Conservation (phyloP, 257 asterid species). For the Ehretia macrophylla region DNA sequence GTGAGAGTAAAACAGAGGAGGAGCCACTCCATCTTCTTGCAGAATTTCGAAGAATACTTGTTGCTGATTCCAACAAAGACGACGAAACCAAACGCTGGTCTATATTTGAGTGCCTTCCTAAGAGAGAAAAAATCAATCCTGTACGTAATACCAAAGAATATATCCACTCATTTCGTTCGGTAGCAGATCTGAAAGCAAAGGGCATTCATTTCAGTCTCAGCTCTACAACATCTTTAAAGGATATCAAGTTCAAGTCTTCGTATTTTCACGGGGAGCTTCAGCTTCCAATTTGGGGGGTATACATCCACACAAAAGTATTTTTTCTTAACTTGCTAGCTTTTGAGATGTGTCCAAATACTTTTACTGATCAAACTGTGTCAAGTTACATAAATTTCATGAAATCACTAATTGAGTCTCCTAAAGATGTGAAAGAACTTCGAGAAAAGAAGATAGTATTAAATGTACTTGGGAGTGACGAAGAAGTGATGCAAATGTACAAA, state of each 20-base stretch:
- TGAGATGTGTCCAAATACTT: conserved; percentile 16
- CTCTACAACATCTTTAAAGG: conserved; percentile 5
- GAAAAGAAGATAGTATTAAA: conserved; percentile 16
- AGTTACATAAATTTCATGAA: conserved; percentile 31
- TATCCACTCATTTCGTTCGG: too few relatives aligned
- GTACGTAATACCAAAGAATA: too few relatives aligned
- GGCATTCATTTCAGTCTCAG: conserved; percentile 17
- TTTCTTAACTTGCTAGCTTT: conserved; percentile 28
- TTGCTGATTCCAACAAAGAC: too few relatives aligned
- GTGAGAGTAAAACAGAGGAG: too few relatives aligned
- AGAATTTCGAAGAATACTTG: too few relatives aligned
- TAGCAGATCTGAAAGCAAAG: too few relatives aligned
- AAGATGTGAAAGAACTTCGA: conserved; percentile 32
- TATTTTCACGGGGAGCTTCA: conserved; percentile 15
- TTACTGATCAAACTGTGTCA: not conserved
- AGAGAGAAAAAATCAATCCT: too few relatives aligned
- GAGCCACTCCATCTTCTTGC: too few relatives aligned
- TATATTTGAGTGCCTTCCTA: too few relatives aligned
- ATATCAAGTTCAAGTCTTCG: conserved; percentile 11
- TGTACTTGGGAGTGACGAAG: conserved; percentile 21
- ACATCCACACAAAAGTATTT: conserved; percentile 7
- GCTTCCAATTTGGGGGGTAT: conserved; percentile 17
- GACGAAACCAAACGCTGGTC: too few relatives aligned
- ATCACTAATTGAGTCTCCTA: conserved; percentile 17
- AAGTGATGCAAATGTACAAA: conserved; percentile 9